These are phyloP conservation scores for Comarum palustre DNA, from an alignment of 306 rosid species.

Conservation along the genomic window DNA sequence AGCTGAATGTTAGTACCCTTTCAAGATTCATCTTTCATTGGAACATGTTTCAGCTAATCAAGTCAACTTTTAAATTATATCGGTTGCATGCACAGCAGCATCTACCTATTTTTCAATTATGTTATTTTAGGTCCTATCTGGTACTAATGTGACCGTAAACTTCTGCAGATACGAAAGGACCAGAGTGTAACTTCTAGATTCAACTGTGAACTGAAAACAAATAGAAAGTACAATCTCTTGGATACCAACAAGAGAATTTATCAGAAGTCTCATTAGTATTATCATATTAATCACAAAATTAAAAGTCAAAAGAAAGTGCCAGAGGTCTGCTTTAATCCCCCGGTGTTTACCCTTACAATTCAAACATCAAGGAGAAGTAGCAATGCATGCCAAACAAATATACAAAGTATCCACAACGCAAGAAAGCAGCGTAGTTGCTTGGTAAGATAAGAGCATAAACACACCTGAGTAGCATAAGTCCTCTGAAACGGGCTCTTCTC, in stretches of 20 bases:
- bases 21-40: neutral
- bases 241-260: neutral
- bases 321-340: neutral
- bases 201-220: neutral
- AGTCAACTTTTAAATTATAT: neutral
- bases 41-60: neutral
- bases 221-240: neutral
- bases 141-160: neutral
- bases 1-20: neutral
- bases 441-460: constrained; percentile 24
- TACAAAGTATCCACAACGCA: neutral
- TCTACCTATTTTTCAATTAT: neutral
- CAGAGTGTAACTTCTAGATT: neutral
- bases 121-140: neutral
- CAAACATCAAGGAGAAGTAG: neutral
- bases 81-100: neutral
- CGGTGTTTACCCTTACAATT: neutral
- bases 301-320: neutral
- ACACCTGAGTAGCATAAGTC: constrained; percentile 94
- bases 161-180: neutral
- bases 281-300: neutral
- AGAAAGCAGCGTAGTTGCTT: neutral
- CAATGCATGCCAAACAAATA: neutral
- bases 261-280: neutral
- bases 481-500: constrained; percentile 99